Conservation (phyloP, 257 asterid genomes). For the Jaltomata sinuosa region DNA sequence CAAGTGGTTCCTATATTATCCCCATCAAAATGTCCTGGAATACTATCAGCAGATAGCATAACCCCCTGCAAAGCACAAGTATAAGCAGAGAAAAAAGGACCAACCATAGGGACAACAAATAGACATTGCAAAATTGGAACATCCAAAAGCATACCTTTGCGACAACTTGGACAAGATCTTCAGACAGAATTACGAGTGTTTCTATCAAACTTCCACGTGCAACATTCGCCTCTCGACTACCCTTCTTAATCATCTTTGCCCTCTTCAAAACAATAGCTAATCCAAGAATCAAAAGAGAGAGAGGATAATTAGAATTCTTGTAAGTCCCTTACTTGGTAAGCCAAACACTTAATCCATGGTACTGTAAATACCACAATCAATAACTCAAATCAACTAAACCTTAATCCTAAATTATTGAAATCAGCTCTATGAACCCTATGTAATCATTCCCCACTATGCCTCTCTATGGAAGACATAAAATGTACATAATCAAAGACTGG, state of each 20-base stretch:
- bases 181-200: slow-evolving; percentile 58
- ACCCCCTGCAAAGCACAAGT: slow-evolving; percentile 37
- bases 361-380: neutral
- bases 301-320: neutral
- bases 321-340: neutral
- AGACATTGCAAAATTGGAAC: slow-evolving; percentile 1
- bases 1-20: slow-evolving; percentile 23
- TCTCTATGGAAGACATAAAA: neutral
- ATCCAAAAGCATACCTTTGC: slow-evolving; percentile 50
- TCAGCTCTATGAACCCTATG: neutral
- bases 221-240: slow-evolving; percentile 43
- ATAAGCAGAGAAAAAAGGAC: neutral
- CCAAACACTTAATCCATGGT: neutral
- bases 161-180: slow-evolving; percentile 84
- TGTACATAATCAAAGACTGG: neutral
- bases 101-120: neutral
- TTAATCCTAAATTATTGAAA: neutral
- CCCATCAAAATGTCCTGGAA: slow-evolving; percentile 28
- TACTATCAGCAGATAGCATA: slow-evolving; percentile 43
- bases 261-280: slow-evolving; percentile 80
- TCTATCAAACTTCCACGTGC: slow-evolving; percentile 48
- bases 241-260: slow-evolving; percentile 71
- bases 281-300: slow-evolving; percentile 9
- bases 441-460: neutral
- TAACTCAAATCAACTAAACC: neutral